These are phyloP conservation scores for Adiantum capillusveneris DNA, from an alignment of 75 land plant species.

Conservation along the genomic window DNA sequence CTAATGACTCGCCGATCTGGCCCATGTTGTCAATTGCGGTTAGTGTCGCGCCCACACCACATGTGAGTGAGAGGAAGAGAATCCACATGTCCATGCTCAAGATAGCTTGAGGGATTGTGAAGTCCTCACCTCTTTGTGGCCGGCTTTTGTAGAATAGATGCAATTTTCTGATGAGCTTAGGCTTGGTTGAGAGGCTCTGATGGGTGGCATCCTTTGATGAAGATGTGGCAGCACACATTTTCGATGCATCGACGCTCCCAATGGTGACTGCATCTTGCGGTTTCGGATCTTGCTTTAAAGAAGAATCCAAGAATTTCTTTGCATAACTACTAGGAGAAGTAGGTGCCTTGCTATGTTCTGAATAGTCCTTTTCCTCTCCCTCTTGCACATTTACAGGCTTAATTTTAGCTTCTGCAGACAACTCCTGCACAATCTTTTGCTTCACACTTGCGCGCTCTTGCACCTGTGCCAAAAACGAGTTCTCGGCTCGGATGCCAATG, in stretches of 20 bases:
- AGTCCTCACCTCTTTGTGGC: constrained; percentile 58
- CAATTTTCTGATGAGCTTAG: background rate
- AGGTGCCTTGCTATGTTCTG: background rate
- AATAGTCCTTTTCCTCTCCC: background rate
- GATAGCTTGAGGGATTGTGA: constrained; percentile 54
- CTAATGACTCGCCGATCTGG: constrained; percentile 58
- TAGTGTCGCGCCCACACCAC: constrained; percentile 52
- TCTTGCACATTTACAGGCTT: background rate
- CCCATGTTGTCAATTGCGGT: constrained; percentile 74
- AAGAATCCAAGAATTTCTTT: too few relatives aligned
- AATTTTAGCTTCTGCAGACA: background rate
- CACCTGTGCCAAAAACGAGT: too few relatives aligned
- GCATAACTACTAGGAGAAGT: too few relatives aligned
- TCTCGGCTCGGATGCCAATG: constrained; percentile 32
- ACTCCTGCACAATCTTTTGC: background rate
- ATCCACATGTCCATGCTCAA: constrained; percentile 54
- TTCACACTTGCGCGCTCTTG: background rate
- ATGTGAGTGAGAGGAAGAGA: constrained; percentile 33
- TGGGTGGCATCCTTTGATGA: too few relatives aligned
- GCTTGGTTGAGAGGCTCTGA: background rate
- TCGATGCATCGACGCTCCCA: too few relatives aligned
- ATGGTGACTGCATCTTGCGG: too few relatives aligned
- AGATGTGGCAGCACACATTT: too few relatives aligned
- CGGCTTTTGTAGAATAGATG: constrained; percentile 3
- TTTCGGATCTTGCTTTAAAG: too few relatives aligned